Conservation (phyloP, 208 protist genomes). For the Acanthamoeba healyi region DNA sequence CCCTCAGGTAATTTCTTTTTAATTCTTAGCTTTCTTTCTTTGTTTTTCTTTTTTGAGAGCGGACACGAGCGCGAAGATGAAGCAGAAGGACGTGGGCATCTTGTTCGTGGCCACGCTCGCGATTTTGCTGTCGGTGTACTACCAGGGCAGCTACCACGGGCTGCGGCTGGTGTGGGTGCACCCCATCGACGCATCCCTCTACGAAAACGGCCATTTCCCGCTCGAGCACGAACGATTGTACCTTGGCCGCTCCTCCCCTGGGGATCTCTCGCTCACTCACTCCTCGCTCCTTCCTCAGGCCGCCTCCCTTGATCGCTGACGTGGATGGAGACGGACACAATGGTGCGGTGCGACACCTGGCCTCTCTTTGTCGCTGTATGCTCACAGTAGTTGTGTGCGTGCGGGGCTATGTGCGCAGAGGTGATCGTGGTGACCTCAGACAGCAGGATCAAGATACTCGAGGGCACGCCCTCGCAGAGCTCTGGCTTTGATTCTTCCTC, state of each 20-base stretch:
- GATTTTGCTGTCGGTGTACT: conserved; percentile 33
- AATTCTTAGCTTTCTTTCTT: background rate
- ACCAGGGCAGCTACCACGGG: conserved; percentile 19
- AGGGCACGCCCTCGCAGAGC: conserved; percentile 2
- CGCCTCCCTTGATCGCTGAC: conserved; percentile 81
- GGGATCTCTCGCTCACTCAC: background rate
- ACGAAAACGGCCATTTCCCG: conserved; percentile 69
- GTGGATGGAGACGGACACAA: conserved; percentile 83
- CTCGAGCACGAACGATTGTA: conserved; percentile 35
- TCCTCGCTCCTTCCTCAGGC: conserved; percentile 48
- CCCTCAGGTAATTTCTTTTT: background rate
- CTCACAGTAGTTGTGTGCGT: no score
- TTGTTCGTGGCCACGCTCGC: conserved; percentile 21
- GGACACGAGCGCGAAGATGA: background rate
- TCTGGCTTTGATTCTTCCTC: background rate
- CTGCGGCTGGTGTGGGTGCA: conserved; percentile 22
- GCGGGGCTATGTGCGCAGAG: conserved; percentile 43
- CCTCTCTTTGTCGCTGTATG: background rate
- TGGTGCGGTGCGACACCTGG: conserved; percentile 52
- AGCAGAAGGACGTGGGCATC: conserved; percentile 66
- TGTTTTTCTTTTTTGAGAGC: background rate
- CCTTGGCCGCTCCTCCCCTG: background rate
- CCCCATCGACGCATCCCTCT: conserved; percentile 58
- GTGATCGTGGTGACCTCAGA: conserved; percentile 53
- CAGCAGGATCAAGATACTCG: conserved; percentile 52